These are phyloP conservation scores for Benincasa hispida DNA, from an alignment of 306 rosid genomes.

Conservation along the genomic window DNA sequence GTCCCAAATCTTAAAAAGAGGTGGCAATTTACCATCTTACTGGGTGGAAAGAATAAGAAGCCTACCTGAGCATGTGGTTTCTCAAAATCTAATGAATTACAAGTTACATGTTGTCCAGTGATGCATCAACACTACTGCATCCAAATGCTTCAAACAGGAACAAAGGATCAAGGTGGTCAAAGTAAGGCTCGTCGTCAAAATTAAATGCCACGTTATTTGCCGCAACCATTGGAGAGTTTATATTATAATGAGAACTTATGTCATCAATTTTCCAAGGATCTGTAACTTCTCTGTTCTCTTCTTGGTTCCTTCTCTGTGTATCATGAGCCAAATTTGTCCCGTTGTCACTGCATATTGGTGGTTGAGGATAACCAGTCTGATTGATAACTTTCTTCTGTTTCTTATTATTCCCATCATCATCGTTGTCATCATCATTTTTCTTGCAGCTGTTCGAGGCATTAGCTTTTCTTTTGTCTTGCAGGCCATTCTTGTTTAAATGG, in stretches of 20 bases:
- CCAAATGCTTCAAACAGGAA: conserved; percentile 30
- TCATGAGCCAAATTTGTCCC: background rate
- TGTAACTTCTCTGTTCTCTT: background rate
- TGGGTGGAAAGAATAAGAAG: background rate
- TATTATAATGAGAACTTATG: conserved; percentile 15
- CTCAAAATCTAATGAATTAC: background rate
- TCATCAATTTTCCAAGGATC: conserved; percentile 5
- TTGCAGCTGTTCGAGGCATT: background rate
- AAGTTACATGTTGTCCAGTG: background rate
- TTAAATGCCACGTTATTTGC: conserved; percentile 6
- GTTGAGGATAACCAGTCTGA: background rate
- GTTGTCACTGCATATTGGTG: background rate
- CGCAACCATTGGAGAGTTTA: conserved; percentile 12
- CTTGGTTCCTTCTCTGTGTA: background rate
- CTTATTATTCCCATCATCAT: conserved; percentile 1
- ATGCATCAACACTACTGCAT: conserved; percentile 8
- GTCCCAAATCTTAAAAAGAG: background rate
- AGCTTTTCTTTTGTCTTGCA: conserved; percentile 14
- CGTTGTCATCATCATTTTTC: background rate
- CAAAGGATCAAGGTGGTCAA: conserved; percentile 21
- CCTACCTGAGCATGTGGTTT: background rate
- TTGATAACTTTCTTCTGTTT: conserved; percentile 8
- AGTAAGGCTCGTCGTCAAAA: conserved; percentile 30
- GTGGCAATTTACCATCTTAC: background rate
- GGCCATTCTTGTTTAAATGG: conserved; percentile 41